These are phyloP conservation scores for Macrotyloma uniflorum DNA, from an alignment of 306 rosid genomes.

Conservation along the genomic window DNA sequence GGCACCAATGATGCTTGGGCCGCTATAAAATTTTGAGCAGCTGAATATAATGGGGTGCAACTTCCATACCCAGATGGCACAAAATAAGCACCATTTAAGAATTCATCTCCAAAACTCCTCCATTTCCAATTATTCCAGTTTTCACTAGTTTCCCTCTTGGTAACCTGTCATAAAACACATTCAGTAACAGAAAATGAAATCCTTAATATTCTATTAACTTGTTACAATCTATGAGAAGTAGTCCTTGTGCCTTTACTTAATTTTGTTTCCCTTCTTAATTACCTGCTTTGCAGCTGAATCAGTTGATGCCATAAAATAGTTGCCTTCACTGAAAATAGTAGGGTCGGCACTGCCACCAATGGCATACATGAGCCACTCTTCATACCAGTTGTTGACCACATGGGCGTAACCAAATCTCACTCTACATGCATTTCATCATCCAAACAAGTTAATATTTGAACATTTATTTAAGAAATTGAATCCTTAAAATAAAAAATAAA, in stretches of 20 bases:
- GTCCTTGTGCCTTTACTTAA: neutral
- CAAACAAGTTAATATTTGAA: neutral
- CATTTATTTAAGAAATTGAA: neutral
- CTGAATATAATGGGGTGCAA: slow-evolving; percentile 61
- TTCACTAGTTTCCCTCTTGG: slow-evolving; percentile 61
- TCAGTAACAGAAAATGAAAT: neutral
- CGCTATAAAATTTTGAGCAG: slow-evolving; percentile 55
- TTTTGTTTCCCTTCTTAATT: neutral
- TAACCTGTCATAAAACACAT: slow-evolving; percentile 53
- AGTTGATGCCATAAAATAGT: slow-evolving; percentile 67
- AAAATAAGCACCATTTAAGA: slow-evolving; percentile 80
- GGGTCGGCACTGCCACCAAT: slow-evolving; percentile 91
- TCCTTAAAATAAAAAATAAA: neutral
- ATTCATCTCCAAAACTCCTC: slow-evolving; percentile 66
- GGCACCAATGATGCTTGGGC: slow-evolving; percentile 63
- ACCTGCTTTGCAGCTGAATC: slow-evolving; percentile 59
- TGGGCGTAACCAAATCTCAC: slow-evolving; percentile 87
- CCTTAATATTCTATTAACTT: neutral
- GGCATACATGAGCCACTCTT: slow-evolving; percentile 83
- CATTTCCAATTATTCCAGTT: slow-evolving; percentile 85
- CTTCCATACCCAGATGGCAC: slow-evolving; percentile 89
- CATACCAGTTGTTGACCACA: slow-evolving; percentile 79
- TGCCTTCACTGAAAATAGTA: slow-evolving; percentile 80
- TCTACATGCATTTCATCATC: slow-evolving; percentile 46
- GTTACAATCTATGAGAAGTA: neutral